Evolutionary conservation across 306 rosid genomes (phyloP).

Genomic region (Hippophae rhamnoides): DNA sequence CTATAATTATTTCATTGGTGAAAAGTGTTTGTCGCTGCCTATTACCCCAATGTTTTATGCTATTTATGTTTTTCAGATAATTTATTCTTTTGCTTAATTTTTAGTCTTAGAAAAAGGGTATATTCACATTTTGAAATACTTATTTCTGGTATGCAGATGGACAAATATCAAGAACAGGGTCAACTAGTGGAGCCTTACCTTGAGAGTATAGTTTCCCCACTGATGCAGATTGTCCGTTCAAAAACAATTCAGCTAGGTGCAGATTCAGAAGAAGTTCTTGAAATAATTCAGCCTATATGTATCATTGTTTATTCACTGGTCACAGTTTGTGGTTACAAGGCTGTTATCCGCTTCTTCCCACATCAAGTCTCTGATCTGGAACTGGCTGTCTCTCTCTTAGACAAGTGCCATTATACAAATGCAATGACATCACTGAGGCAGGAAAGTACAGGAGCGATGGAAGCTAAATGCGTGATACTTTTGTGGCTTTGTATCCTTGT

Average conservation of each 20-base stretch:
- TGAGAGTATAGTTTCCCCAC: slow-evolving; percentile 76
- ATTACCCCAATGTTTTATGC: too few species aligned
- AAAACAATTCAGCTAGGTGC: slow-evolving; percentile 57
- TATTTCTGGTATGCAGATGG: slow-evolving; percentile 52
- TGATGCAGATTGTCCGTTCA: slow-evolving; percentile 64
- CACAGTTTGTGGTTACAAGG: slow-evolving; percentile 83
- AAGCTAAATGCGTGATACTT: slow-evolving; percentile 81
- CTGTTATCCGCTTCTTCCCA: slow-evolving; percentile 78
- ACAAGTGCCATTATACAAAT: slow-evolving; percentile 52
- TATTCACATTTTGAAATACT: not conserved
- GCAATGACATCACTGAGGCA: slow-evolving; percentile 55
- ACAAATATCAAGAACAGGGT: slow-evolving; percentile 94
- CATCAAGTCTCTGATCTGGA: slow-evolving; percentile 97
- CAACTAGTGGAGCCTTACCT: slow-evolving; percentile 87
- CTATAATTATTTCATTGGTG: too few species aligned
- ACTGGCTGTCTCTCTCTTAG: slow-evolving; percentile 77
- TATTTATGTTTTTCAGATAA: too few species aligned
- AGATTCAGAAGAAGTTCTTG: slow-evolving; percentile 46
- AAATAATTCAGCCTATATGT: slow-evolving; percentile 76
- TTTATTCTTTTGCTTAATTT: too few species aligned
- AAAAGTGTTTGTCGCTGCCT: too few species aligned
- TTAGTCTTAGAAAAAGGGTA: not conserved
- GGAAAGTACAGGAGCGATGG: slow-evolving; percentile 93
- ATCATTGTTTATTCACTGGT: slow-evolving; percentile 62
- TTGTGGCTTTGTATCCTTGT: slow-evolving; percentile 90